These are phyloP conservation scores for Calocybe gangraenosa DNA, from an alignment of 768 basidiomycete species.

Conservation along the genomic window DNA sequence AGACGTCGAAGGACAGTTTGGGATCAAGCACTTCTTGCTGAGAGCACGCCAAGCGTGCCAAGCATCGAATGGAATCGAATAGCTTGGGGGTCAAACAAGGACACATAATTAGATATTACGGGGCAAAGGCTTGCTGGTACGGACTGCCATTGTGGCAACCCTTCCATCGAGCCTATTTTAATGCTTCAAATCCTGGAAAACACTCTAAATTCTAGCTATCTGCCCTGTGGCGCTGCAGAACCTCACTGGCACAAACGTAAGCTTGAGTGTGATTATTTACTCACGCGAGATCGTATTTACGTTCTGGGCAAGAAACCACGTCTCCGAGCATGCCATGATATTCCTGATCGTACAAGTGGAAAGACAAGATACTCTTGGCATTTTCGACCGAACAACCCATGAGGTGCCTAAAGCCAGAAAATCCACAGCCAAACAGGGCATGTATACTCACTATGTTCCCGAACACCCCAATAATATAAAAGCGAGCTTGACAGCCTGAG, in stretches of 20 bases:
- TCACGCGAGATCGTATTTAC: neutral
- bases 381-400: conserved; percentile 10
- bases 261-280: neutral
- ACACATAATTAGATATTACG: neutral
- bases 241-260: neutral
- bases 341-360: conserved; percentile 1
- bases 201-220: too few relatives aligned
- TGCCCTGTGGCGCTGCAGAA: neutral
- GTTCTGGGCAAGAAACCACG: conserved; percentile 1
- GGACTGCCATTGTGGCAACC: too few relatives aligned
- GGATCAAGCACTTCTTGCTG: neutral
- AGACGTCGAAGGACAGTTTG: neutral
- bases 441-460: too few relatives aligned
- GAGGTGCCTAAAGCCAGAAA: neutral
- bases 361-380: conserved; percentile 9
- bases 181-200: too few relatives aligned
- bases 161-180: too few relatives aligned
- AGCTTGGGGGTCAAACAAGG: conserved; percentile 6
- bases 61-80: neutral
- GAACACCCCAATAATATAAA: conserved; percentile 3
- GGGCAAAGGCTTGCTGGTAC: too few relatives aligned
- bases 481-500: neutral
- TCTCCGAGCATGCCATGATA: neutral
- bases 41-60: neutral
- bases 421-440: conserved; percentile 1